Evolutionary conservation across 1,139 yeast genomes (phyloP).

Genomic region (Saccharomycopsis crataegensis): DNA sequence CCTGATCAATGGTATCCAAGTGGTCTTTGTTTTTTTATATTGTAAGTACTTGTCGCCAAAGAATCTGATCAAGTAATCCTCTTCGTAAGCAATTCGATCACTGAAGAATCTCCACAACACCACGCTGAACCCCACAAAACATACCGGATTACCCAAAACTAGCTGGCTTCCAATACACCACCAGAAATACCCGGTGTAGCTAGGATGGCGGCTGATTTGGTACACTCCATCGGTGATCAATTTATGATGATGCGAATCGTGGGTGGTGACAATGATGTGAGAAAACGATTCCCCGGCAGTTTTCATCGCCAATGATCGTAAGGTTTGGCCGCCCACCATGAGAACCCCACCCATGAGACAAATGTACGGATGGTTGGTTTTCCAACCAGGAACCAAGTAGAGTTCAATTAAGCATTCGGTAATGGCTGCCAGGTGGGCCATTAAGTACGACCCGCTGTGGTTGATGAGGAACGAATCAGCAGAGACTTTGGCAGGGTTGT

Average conservation of each 20-base stretch:
- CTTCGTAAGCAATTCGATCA: conserved; percentile 64
- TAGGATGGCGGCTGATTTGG: conserved; percentile 67
- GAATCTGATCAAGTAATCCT: conserved; percentile 50
- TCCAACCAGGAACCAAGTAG: conserved; percentile 30
- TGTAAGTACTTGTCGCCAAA: conserved; percentile 58
- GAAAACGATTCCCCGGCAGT: conserved; percentile 87
- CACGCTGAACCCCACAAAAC: conserved; percentile 38
- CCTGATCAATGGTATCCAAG: conserved; percentile 58
- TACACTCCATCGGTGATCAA: conserved; percentile 75
- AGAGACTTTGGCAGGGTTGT: conserved; percentile 58
- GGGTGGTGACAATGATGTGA: conserved; percentile 60
- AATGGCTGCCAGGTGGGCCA: conserved; percentile 53
- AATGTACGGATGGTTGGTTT: not conserved
- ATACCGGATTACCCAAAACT: conserved; percentile 55
- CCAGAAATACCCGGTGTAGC: conserved; percentile 85
- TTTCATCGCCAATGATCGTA: conserved; percentile 73
- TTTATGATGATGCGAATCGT: conserved; percentile 42
- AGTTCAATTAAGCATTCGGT: conserved; percentile 39
- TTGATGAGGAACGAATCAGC: conserved; percentile 71
- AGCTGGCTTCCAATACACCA: conserved; percentile 90
- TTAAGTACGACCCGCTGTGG: conserved; percentile 59
- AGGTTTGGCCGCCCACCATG: conserved; percentile 52
- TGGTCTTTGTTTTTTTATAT: conserved; percentile 45
- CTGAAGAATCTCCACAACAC: conserved; percentile 63
- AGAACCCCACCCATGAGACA: conserved; percentile 39